Evolutionary conservation across 1,284 basidiomycete genomes (phyloP).

Genomic region (Sparassis latifolia): DNA sequence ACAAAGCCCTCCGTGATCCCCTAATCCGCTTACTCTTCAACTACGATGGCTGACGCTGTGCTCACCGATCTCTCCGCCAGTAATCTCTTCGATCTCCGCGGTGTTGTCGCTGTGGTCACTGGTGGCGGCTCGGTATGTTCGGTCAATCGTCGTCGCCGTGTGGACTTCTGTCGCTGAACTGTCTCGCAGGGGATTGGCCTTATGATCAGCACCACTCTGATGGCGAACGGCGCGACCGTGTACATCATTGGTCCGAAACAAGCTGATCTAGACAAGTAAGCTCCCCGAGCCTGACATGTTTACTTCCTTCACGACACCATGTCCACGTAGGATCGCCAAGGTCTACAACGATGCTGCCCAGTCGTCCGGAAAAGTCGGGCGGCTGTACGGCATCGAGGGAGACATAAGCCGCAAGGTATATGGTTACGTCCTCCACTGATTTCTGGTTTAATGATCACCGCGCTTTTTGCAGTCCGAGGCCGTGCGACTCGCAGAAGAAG

Average conservation of each 20-base stretch:
- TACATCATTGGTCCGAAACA: slow-evolving; percentile 43
- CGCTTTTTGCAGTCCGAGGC: slow-evolving; percentile 33
- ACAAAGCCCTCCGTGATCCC: too few species aligned
- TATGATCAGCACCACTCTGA: slow-evolving; percentile 39
- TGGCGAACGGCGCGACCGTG: slow-evolving; percentile 45
- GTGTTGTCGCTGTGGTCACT: slow-evolving; percentile 42
- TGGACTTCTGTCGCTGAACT: not conserved
- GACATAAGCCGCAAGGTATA: slow-evolving; percentile 40
- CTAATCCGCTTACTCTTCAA: not conserved
- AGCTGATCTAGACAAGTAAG: slow-evolving; percentile 33
- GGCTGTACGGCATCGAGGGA: slow-evolving; percentile 36
- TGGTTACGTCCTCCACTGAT: not conserved
- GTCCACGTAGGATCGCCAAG: slow-evolving; percentile 24
- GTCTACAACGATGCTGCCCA: slow-evolving; percentile 34
- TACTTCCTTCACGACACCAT: not conserved
- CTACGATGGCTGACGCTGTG: slow-evolving; percentile 30
- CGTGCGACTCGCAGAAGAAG: slow-evolving; percentile 35
- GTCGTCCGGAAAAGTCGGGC: slow-evolving; percentile 26
- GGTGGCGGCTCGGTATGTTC: slow-evolving; percentile 38
- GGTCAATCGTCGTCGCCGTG: not conserved
- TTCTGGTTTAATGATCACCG: not conserved
- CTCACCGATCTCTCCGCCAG: slow-evolving; percentile 31
- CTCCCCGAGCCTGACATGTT: not conserved
- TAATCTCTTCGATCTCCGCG: slow-evolving; percentile 37
- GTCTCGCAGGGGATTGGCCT: slow-evolving; percentile 37